A percentile compares a stretch with the other conserved stretches of the same genome.
These are phyloP conservation scores for Plasmopara muralis DNA, from an alignment of 352 stramenopile species.

Conservation along the genomic window DNA sequence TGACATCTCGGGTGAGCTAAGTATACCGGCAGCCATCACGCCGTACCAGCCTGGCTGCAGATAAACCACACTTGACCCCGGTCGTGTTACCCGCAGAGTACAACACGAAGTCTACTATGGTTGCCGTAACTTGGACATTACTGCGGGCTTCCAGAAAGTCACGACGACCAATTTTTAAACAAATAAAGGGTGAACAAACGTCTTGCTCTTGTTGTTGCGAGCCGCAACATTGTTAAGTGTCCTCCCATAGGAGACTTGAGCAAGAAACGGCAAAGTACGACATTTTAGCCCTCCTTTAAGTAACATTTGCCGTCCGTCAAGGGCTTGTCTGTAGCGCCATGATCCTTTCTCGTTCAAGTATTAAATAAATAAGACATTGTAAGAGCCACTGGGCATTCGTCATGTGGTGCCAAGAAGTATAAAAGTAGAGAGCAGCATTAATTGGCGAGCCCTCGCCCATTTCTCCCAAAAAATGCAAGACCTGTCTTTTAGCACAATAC, in stretches of 20 bases:
- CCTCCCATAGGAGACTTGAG: conserved; percentile 33
- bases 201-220: conserved; percentile 54
- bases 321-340: conserved; percentile 41
- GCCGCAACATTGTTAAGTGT: conserved; percentile 39
- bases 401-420: conserved; percentile 44
- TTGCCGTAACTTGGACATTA: conserved; percentile 49
- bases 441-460: conserved; percentile 73
- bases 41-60: conserved; percentile 27
- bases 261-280: conserved; percentile 37
- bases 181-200: conserved; percentile 44
- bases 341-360: conserved; percentile 41
- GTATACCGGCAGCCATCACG: conserved; percentile 55
- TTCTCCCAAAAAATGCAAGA: no score
- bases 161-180: conserved; percentile 46
- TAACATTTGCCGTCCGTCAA: conserved; percentile 51
- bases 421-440: conserved; percentile 79
- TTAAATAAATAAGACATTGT: conserved; percentile 41
- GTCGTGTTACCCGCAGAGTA: conserved; percentile 38
- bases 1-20: conserved; percentile 76
- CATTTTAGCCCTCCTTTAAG: conserved; percentile 44
- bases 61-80: conserved; percentile 37
- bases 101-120: conserved; percentile 45
- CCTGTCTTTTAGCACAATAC: no score
- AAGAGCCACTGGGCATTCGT: conserved; percentile 36
- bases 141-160: conserved; percentile 38